These are phyloP conservation scores for Penicillium sp. DNA, from an alignment of 2,329 filamentous ascomycete species.

Conservation along the genomic window DNA sequence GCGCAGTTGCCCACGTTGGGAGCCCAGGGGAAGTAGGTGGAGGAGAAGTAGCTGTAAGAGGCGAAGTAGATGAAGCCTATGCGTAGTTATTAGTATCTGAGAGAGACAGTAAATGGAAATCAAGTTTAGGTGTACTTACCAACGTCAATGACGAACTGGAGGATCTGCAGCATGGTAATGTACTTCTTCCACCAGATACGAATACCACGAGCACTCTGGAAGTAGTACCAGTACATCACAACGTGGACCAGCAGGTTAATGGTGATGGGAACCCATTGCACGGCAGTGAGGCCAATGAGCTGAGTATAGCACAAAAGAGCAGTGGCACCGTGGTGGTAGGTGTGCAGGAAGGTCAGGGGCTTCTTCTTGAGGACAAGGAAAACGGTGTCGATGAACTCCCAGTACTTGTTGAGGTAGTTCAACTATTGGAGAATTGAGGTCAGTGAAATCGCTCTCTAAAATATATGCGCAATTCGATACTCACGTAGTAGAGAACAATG, in stretches of 20 bases:
- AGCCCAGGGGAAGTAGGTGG: conserved; percentile 80
- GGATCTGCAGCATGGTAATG: conserved; percentile 96
- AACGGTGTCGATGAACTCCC: conserved; percentile 91
- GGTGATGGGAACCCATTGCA: conserved; percentile 92
- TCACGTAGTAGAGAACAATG: conserved; percentile 93
- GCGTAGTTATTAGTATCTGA: conserved; percentile 9
- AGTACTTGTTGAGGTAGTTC: conserved; percentile 97
- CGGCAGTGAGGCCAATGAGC: conserved; percentile 85
- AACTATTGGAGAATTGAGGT: conserved; percentile 61
- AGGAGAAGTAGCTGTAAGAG: conserved; percentile 97
- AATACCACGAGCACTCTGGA: conserved; percentile 94
- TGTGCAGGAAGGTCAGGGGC: conserved; percentile 97
- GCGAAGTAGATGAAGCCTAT: conserved; percentile 96
- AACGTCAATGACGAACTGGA: conserved; percentile 95
- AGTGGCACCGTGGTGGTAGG: conserved; percentile 96
- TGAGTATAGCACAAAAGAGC: conserved; percentile 98
- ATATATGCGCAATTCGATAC: conserved; percentile 37
- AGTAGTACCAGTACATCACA: conserved; percentile 99
- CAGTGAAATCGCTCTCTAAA: conserved; percentile 1
- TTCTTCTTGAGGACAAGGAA: conserved; percentile 99
- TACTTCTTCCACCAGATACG: conserved; percentile 99
- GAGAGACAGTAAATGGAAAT: background rate
- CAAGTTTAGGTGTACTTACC: conserved; percentile 56
- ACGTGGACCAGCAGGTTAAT: conserved; percentile 94
- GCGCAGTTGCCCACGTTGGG: conserved; percentile 85